Percentiles rank a stretch among this genome's conserved stretches.
Evolutionary conservation across 208 protist genomes (phyloP).

Genomic region (Leptomonas pyrrhocoris): DNA sequence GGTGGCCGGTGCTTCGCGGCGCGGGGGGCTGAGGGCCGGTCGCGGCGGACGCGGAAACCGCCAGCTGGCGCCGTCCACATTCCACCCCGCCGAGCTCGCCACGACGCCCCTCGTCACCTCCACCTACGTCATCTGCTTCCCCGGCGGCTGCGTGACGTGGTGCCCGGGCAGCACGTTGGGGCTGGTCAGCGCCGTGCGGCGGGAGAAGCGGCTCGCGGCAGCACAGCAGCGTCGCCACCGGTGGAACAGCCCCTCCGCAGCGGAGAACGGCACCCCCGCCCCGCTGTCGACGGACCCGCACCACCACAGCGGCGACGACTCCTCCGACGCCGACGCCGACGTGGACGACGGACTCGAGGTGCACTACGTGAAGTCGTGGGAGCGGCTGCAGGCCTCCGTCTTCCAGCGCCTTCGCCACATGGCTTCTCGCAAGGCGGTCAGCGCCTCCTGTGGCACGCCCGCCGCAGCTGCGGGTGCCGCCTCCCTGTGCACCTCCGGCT

Average conservation of each 20-base stretch:
- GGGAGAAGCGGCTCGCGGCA: background rate
- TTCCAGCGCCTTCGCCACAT: constrained; percentile 19
- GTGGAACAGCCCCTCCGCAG: background rate
- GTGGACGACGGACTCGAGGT: constrained; percentile 5
- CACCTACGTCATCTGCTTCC: constrained; percentile 43
- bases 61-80: background rate
- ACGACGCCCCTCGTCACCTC: constrained; percentile 17
- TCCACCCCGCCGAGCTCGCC: background rate
- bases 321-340: constrained; percentile 1
- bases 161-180: constrained; percentile 38
- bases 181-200: constrained; percentile 10
- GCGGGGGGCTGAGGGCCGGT: background rate
- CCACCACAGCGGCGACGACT: background rate
- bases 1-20: background rate
- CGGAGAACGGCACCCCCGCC: background rate
- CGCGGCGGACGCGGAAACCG: background rate
- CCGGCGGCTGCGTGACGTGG: constrained; percentile 47
- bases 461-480: too few relatives aligned
- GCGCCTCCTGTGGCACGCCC: background rate
- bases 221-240: background rate
- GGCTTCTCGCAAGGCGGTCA: background rate
- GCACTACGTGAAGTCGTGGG: constrained; percentile 45
- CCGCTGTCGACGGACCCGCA: too few relatives aligned
- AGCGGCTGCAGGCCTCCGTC: constrained; percentile 39
- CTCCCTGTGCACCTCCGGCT: constrained; percentile 34